Percentiles rank a stretch among this genome's conserved stretches.
phyloP scores from a whole-genome alignment of 352 stramenopile species.

The Pythium utonaiense region DNA sequence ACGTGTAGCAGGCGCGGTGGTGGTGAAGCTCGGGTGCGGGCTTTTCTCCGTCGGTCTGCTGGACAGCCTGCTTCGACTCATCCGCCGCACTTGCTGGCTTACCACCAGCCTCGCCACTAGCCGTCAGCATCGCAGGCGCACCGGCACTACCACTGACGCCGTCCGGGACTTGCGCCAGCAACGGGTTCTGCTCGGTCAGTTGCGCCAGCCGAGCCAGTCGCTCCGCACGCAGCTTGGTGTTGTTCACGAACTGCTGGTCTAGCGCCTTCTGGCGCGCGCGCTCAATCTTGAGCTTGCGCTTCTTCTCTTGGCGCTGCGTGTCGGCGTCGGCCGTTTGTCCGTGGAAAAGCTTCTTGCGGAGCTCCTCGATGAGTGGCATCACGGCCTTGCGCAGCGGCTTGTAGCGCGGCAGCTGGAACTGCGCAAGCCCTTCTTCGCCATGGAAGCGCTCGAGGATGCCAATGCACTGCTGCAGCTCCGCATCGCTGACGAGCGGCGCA shows the following conservation, averaged over 20 bases:
- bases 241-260: constrained; percentile 79
- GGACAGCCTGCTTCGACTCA: neutral
- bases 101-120: constrained; percentile 2
- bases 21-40: constrained; percentile 61
- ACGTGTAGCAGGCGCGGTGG: constrained; percentile 92
- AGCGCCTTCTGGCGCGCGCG: constrained; percentile 56
- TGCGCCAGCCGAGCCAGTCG: constrained; percentile 46
- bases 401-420: constrained; percentile 53
- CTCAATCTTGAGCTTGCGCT: constrained; percentile 68
- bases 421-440: constrained; percentile 32
- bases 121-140: constrained; percentile 12
- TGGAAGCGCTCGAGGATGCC: constrained; percentile 56
- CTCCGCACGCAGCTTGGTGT: constrained; percentile 69
- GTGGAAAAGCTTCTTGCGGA: constrained; percentile 63
- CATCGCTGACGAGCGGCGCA: constrained; percentile 35
- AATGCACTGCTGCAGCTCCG: constrained; percentile 55
- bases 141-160: constrained; percentile 28
- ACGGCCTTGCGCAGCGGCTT: constrained; percentile 62
- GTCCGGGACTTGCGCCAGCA: constrained; percentile 62
- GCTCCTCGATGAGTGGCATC: constrained; percentile 53
- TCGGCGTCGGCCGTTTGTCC: constrained; percentile 42
- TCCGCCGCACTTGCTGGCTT: neutral
- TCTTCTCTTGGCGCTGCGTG: constrained; percentile 52
- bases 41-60: neutral
- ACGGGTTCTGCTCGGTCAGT: constrained; percentile 55